Base-by-base conservation (phyloP, 2,329 filamentous ascomycete species). In the Biscogniauxia sp. region DNA sequence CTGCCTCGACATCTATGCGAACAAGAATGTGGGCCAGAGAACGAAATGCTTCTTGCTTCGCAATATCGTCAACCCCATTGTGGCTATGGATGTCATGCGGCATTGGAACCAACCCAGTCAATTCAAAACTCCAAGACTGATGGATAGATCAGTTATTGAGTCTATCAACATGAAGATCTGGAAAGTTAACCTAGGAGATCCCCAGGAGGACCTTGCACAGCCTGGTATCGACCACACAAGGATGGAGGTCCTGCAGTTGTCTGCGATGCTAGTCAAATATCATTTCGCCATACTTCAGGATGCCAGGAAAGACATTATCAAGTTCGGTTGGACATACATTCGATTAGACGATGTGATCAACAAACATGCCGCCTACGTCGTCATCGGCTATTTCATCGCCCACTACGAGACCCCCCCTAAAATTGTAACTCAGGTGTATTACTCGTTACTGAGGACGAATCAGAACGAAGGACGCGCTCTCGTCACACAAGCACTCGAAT, bases 261-360 rank as follows among this genome's bases (percentile, higher is more conserved):
- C 95, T 5, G 93, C 95, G 0, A 88, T 99, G 80, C 82, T 99
- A 49, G 89, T 99, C 76, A 99, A 99, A 73, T 96, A 98, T 70
- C 92, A 99, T 70, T 88, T 94, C 70, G 85, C 86, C 32, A 90
- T 93, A 57, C 84, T 99, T 1, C 91, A 96, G 67, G 95, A 98
- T 70, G 89, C 92, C 2, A 88, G 96, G 45, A 99, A 99, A 76
- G 95, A 99, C 66, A 94, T 99, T 64, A 99, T 99, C 72, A 98
- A 97, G 77, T 99, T 98, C 76, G 93, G 93, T 2, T 99, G 95
- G 95, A 97, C 93, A 19, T 98, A 97, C 73, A 99, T 99, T 70
- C 88, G 92, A 23, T 84, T 99, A n/a, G 96, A 99, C 72, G 95
- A 99, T 75, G 91, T 97, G 60, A 97, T 99, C 79, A 99, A 98